Conservation (phyloP, 1,284 basidiomycete genomes). For the Naganishia cerealis region DNA sequence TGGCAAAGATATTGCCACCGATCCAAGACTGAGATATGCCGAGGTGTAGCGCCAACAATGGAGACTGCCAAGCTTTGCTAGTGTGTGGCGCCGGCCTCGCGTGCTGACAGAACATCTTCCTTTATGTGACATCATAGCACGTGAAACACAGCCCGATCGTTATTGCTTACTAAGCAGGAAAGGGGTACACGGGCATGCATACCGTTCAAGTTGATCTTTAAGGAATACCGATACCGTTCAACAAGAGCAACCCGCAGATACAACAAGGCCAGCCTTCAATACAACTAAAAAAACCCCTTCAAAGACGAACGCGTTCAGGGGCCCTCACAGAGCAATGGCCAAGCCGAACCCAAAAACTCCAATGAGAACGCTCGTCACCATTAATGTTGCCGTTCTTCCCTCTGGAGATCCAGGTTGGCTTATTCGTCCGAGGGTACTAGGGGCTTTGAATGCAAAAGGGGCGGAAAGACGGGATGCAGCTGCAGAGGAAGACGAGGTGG, state of each 20-base stretch:
- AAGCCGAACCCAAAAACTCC: constrained; percentile 28
- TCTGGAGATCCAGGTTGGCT: constrained; percentile 17
- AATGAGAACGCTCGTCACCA: constrained; percentile 21
- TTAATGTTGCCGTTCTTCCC: constrained; percentile 11
- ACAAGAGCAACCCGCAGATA: too few species aligned
- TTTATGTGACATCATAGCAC: not conserved
- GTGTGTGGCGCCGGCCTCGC: not conserved
- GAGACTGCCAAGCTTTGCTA: not conserved
- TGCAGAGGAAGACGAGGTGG: constrained; percentile 12
- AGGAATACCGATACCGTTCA: too few species aligned
- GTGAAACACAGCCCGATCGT: not conserved
- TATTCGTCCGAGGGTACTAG: constrained; percentile 2
- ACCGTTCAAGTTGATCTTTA: too few species aligned
- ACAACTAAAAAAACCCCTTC: not conserved
- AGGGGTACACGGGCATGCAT: not conserved
- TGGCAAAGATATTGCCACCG: not conserved
- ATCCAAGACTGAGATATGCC: not conserved
- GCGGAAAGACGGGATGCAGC: constrained; percentile 9
- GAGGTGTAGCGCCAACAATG: not conserved
- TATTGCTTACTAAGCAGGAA: not conserved
- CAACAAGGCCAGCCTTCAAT: too few species aligned
- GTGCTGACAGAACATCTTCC: not conserved
- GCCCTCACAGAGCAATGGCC: constrained; percentile 9
- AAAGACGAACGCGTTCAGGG: not conserved
- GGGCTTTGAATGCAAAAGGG: constrained; percentile 14